A percentile compares a stretch with the other conserved stretches of the same genome.
Conservation (phyloP, 2,329 filamentous ascomycete genomes). For the Sporothrix euskadiensis region DNA sequence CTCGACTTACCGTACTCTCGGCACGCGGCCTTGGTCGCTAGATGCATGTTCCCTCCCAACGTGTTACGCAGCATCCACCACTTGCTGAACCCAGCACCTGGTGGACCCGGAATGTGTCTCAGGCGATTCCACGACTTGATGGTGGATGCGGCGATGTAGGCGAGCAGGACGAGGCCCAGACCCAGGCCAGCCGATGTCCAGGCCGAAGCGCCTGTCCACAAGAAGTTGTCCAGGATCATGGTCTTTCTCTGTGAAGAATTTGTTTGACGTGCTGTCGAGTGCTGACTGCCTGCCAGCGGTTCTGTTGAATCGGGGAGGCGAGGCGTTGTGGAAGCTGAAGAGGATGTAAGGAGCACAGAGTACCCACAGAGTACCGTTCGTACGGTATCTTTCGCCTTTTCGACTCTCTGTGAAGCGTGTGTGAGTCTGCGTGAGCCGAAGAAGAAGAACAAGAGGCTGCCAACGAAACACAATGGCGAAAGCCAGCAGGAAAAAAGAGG, state of each 20-base stretch:
- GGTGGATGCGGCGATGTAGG: conserved; percentile 31
- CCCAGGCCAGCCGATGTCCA: conserved; percentile 20
- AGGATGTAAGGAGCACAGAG: background rate
- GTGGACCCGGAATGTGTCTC: conserved; percentile 37
- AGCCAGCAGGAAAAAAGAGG: background rate
- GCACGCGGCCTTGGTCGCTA: conserved; percentile 35
- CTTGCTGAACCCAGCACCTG: conserved; percentile 35
- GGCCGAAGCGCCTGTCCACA: conserved; percentile 11
- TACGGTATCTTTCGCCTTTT: background rate
- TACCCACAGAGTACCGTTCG: background rate
- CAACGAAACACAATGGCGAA: background rate
- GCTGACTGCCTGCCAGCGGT: background rate
- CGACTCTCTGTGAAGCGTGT: background rate
- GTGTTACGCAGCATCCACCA: conserved; percentile 39
- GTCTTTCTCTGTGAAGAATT: background rate
- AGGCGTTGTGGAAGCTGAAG: conserved; percentile 2
- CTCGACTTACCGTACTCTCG: conserved; percentile 34
- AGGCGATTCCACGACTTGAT: conserved; percentile 35
- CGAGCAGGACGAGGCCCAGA: conserved; percentile 27
- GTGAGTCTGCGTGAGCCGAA: background rate
- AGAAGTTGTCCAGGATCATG: conserved; percentile 21
- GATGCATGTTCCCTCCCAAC: conserved; percentile 36
- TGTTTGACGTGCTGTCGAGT: background rate
- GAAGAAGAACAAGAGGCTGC: background rate
- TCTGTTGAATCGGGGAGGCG: background rate